Percentiles rank a stretch among this genome's conserved stretches.
Conservation (phyloP, 176 grass and related monocot genomes). For the Oryza longistaminata region DNA sequence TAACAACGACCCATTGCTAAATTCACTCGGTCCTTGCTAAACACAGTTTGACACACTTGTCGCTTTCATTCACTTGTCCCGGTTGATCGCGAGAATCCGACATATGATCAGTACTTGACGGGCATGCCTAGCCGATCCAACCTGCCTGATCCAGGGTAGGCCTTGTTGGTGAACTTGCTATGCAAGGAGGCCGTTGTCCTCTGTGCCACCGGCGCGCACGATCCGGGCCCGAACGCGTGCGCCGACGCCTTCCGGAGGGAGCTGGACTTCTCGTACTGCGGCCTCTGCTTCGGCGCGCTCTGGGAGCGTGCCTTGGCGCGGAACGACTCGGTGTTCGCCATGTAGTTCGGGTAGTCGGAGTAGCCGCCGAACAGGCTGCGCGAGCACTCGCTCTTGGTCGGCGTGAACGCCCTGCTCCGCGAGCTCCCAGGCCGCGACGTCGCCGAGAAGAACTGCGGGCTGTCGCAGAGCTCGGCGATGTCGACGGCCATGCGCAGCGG, state of each 20-base stretch:
- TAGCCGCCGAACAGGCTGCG: constrained; percentile 73
- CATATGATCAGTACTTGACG: constrained; percentile 42
- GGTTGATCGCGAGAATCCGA: neutral
- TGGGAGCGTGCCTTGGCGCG: constrained; percentile 84
- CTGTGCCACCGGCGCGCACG: constrained; percentile 25
- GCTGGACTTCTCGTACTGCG: constrained; percentile 55
- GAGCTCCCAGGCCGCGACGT: constrained; percentile 65
- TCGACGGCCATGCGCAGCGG: constrained; percentile 49
- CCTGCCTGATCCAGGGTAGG: constrained; percentile 68
- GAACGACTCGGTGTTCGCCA: constrained; percentile 93
- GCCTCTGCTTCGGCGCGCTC: constrained; percentile 82
- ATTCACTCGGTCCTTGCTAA: neutral
- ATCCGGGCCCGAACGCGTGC: constrained; percentile 25
- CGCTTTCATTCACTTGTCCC: neutral
- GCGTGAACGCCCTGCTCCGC: constrained; percentile 60
- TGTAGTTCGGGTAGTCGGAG: constrained; percentile 91
- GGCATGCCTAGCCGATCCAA: constrained; percentile 82
- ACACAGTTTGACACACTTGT: neutral
- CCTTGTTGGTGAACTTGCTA: constrained; percentile 73
- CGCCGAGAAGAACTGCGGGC: constrained; percentile 81
- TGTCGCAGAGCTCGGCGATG: constrained; percentile 58
- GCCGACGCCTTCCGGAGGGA: constrained; percentile 51
- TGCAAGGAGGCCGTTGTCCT: constrained; percentile 52
- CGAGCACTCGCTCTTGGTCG: constrained; percentile 78
- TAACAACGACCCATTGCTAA: constrained; percentile 22